Evolutionary conservation across 371 early-diverging fungal genomes (phyloP), one percentile per base, ranked within the genome.

Genomic region (Mucor plumbeus): DNA sequence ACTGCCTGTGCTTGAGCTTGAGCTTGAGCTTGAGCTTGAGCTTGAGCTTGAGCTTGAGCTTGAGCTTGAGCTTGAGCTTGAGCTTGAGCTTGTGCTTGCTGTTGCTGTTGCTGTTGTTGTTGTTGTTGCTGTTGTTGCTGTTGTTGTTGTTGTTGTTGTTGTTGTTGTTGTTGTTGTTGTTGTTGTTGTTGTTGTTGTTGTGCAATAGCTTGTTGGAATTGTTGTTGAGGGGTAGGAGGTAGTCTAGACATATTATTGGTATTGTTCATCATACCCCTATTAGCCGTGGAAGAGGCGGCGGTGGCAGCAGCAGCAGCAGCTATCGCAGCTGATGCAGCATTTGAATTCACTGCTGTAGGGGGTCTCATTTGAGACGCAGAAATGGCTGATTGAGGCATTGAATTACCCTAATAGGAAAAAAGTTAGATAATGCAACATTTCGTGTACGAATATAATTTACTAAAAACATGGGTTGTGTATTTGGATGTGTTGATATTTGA

Each of bases 401-500:
- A 62, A 19, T 71, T 65, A 54, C 63, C 67, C 72, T 71, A 26
- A 64, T 34, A 44, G 43, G 31, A 57, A 57, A 48, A 11, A 59
- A n/a, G 17, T 33, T 33, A 59, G 47, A 53, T 21, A 31, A 31
- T 53, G 53, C 53, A 53, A 31, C 26, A 19, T 19, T 31, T 50
- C 31, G 14, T 26, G 10, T 9, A 6, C n/a, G 15, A 21, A 21
- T 1, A n/a, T 5, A 50, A 13, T 38, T 31, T 53, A 53, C 53
- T 26, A 26, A 43, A 21, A 31, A 47, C 63, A 48, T 59, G 59
- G 33, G 61, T 34, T 48, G 86, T 69, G 35, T 26, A 47, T 1
- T 53, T 10, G 53, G 31, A 26, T 53, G 53, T 1, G 88, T 77
- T 13, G 88, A 83, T 47, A 87, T 74, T 44, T 90, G 88, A 8